Percentiles rank a stretch among this genome's conserved stretches.
These are phyloP conservation scores for Eutrema heterophyllum DNA, from an alignment of 345 rosid genomes.

Conservation along the genomic window DNA sequence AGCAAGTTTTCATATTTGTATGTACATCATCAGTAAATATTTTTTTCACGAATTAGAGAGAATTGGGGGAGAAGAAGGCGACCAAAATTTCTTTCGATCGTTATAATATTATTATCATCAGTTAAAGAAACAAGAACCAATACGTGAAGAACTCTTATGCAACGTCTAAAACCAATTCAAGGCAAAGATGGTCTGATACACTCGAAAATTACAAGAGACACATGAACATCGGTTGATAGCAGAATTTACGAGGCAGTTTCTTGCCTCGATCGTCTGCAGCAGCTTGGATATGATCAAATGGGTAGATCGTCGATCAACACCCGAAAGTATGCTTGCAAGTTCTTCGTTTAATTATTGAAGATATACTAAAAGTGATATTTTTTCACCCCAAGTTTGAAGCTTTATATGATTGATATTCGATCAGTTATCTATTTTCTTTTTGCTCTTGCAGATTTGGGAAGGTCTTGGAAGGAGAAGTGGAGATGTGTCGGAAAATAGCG, in stretches of 20 bases:
- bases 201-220: slow-evolving; percentile 42
- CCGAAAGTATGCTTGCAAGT: slow-evolving; percentile 59
- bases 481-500: slow-evolving; percentile 60
- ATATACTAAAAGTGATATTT: neutral
- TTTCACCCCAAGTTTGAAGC: neutral
- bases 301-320: slow-evolving; percentile 56
- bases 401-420: neutral
- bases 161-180: too few species aligned
- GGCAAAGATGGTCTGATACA: slow-evolving; percentile 65
- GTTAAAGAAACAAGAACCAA: too few species aligned
- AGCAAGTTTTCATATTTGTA: too few species aligned
- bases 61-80: too few species aligned
- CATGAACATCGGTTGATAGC: slow-evolving; percentile 49
- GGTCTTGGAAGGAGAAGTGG: slow-evolving; percentile 71
- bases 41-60: too few species aligned
- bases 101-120: too few species aligned
- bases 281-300: slow-evolving; percentile 55
- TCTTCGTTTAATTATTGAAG: neutral
- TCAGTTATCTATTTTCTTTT: neutral
- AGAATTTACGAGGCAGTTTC: slow-evolving; percentile 52
- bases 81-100: too few species aligned
- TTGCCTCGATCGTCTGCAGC: slow-evolving; percentile 24
- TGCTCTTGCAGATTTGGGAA: slow-evolving; percentile 61
- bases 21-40: too few species aligned
- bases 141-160: too few species aligned